These are phyloP conservation scores for Hypholoma sublateritium DNA, from an alignment of 768 basidiomycete species.

Conservation along the genomic window DNA sequence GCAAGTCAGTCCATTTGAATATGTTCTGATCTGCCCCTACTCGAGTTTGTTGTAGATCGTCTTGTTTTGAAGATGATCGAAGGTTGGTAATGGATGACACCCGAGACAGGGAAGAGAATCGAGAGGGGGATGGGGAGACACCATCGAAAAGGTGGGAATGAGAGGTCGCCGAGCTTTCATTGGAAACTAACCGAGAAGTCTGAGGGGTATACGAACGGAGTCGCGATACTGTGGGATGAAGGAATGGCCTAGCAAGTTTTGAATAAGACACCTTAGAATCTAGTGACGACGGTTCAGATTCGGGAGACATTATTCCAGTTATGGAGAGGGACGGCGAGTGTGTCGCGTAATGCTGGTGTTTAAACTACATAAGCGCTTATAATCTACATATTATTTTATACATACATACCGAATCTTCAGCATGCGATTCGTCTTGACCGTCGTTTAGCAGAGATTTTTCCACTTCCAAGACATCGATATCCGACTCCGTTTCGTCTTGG, in stretches of 20 bases:
- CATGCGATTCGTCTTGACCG: constrained; percentile 21
- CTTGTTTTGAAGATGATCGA: constrained; percentile 27
- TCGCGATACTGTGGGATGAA: constrained; percentile 78
- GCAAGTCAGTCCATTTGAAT: constrained; percentile 76
- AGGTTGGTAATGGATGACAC: constrained; percentile 61
- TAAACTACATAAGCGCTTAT: neutral
- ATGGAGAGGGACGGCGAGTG: constrained; percentile 39
- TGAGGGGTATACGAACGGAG: constrained; percentile 68
- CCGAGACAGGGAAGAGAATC: constrained; percentile 71
- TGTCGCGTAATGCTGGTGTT: constrained; percentile 6
- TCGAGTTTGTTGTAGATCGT: constrained; percentile 15
- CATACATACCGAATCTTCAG: constrained; percentile 30
- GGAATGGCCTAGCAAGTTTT: constrained; percentile 53
- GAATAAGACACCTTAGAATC: constrained; percentile 28
- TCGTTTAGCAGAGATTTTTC: constrained; percentile 42
- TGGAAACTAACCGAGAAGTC: constrained; percentile 39
- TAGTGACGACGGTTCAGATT: constrained; percentile 37
- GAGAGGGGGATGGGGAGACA: constrained; percentile 57
- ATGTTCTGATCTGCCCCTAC: constrained; percentile 46
- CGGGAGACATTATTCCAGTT: constrained; percentile 36
- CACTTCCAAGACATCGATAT: constrained; percentile 40
- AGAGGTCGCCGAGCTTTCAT: constrained; percentile 41
- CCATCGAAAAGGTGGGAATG: constrained; percentile 43
- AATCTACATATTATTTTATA: neutral
- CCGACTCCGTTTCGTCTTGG: constrained; percentile 46